A percentile compares a stretch with the other conserved stretches of the same genome.
These are phyloP conservation scores for Linanthus parryae DNA, from an alignment of 148 eudicot genomes.

Conservation along the genomic window DNA sequence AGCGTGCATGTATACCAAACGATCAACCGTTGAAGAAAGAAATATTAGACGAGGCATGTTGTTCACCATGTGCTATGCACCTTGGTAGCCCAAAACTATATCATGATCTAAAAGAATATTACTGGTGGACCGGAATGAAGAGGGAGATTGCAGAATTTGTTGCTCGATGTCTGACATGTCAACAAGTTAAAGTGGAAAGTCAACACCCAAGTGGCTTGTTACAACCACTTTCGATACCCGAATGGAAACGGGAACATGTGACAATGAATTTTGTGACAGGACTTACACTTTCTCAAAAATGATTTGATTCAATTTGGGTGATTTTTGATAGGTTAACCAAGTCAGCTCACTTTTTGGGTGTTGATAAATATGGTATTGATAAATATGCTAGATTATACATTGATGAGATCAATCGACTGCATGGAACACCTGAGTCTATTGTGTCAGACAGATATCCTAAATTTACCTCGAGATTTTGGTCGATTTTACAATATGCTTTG, in stretches of 20 bases:
- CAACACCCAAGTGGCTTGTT: not conserved
- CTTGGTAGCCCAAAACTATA: not conserved
- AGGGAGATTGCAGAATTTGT: not conserved
- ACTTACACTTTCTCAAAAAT: not conserved
- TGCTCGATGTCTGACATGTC: too few relatives aligned
- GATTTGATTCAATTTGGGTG: not conserved
- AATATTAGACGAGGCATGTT: not conserved
- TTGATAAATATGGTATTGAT: not conserved
- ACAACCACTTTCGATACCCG: not conserved
- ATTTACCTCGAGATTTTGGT: not conserved
- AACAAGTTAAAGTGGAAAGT: not conserved
- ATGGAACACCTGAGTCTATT: not conserved
- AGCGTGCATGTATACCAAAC: not conserved
- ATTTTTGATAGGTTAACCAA: not conserved
- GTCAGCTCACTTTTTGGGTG: not conserved
- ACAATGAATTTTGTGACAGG: not conserved
- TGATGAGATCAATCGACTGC: not conserved
- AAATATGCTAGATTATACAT: not conserved
- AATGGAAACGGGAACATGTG: too few relatives aligned
- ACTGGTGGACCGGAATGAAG: not conserved
- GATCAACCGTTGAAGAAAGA: not conserved
- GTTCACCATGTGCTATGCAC: not conserved
- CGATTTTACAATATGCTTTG: not conserved
- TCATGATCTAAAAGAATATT: not conserved
- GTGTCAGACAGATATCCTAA: not conserved